phyloP scores from a whole-genome alignment of 768 basidiomycete genomes.

The Auricularia sp. region DNA sequence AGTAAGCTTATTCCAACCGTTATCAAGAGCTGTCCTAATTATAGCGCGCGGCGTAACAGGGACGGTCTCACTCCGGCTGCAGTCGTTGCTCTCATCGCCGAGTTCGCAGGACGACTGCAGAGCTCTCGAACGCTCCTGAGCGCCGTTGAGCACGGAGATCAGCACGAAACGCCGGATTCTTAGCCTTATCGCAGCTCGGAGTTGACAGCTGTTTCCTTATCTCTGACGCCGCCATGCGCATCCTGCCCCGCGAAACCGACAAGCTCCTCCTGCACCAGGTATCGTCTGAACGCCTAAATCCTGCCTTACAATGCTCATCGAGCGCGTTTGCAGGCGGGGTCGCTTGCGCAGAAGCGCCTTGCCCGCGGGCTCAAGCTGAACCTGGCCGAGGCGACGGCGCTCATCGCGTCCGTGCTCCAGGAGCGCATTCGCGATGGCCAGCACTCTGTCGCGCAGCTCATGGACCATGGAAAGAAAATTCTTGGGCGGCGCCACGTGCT shows the following conservation, averaged over 20 bases:
- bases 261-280: slow-evolving; percentile 68
- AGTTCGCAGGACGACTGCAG: no score
- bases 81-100: no score
- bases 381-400: slow-evolving; percentile 74
- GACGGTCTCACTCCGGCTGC: no score
- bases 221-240: slow-evolving; percentile 37
- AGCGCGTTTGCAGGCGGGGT: slow-evolving; percentile 49
- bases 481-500: slow-evolving; percentile 86
- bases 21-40: no score
- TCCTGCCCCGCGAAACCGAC: slow-evolving; percentile 65
- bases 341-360: slow-evolving; percentile 86
- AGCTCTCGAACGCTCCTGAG: no score
- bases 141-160: no score
- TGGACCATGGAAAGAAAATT: slow-evolving; percentile 83
- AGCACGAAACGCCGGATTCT: no score
- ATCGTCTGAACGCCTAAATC: slow-evolving; percentile 3
- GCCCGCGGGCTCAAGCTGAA: slow-evolving; percentile 89
- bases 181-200: no score
- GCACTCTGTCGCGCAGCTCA: slow-evolving; percentile 79
- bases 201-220: no score
- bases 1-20: no score
- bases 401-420: slow-evolving; percentile 88
- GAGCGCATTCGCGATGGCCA: slow-evolving; percentile 88
- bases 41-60: no score
- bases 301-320: background rate